phyloP scores from a whole-genome alignment of 305 asterid genomes.

The Euphrasia arctica region DNA sequence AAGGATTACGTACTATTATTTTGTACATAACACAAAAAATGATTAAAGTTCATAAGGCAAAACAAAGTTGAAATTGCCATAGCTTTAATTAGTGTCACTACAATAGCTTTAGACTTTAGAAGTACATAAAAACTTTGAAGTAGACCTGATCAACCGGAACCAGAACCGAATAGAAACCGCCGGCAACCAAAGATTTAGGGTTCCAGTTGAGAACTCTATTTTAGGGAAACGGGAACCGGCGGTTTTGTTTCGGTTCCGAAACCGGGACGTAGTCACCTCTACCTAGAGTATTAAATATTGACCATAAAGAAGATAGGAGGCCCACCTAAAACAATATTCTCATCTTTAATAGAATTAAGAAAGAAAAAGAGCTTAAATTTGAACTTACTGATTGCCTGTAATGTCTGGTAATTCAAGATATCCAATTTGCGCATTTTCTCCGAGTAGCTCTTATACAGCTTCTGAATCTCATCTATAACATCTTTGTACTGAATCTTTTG shows the following conservation, averaged over 20 bases:
- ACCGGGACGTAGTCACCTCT: too few species aligned
- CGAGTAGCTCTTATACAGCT: conserved; percentile 64
- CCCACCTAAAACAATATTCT: background rate
- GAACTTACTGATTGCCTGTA: conserved; percentile 84
- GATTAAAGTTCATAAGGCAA: background rate
- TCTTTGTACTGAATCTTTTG: conserved; percentile 69
- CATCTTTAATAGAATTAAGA: background rate
- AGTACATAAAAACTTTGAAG: background rate
- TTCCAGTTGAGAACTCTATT: too few species aligned
- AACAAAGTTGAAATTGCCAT: conserved; percentile 23
- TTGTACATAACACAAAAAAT: background rate
- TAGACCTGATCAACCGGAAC: background rate
- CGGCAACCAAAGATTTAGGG: too few species aligned
- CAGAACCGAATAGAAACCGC: too few species aligned
- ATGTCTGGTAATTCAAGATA: conserved; percentile 80
- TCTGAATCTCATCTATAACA: conserved; percentile 58
- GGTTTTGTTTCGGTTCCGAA: too few species aligned
- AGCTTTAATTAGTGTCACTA: conserved; percentile 14
- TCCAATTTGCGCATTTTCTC: conserved; percentile 79
- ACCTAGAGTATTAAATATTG: too few species aligned
- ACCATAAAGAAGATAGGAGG: too few species aligned
- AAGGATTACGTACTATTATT: too few species aligned
- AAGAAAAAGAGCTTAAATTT: background rate
- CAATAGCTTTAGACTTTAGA: background rate
- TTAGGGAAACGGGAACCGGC: too few species aligned